These are phyloP conservation scores for Basidioascus undulatus DNA, from an alignment of 768 basidiomycete genomes.

Conservation along the genomic window DNA sequence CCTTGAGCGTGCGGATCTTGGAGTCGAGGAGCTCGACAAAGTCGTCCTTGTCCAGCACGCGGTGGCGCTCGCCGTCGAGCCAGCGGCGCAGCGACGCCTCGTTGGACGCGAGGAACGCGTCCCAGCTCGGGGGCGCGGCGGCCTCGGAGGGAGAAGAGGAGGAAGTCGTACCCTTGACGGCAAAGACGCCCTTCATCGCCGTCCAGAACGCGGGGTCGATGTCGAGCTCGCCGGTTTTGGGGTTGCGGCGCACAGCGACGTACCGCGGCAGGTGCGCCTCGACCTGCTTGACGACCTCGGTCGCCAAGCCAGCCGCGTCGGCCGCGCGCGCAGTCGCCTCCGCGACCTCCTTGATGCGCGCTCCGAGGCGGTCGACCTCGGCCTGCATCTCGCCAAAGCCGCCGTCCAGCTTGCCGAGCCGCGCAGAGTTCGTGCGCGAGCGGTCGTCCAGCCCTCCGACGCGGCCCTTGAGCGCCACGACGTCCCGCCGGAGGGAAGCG, in stretches of 20 bases:
- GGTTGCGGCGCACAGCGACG: conserved; percentile 17
- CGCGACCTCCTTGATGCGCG: neutral
- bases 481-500: neutral
- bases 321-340: too few relatives aligned
- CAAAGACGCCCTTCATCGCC: conserved; percentile 20
- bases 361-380: neutral
- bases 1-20: conserved; percentile 16
- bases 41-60: conserved; percentile 8
- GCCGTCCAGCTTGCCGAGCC: conserved; percentile 6
- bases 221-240: conserved; percentile 13
- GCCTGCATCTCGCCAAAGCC: conserved; percentile 4
- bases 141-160: neutral
- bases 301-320: neutral
- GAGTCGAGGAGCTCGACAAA: conserved; percentile 18
- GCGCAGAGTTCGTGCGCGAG: conserved; percentile 2
- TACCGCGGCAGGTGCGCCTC: conserved; percentile 16
- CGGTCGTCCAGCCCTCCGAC: conserved; percentile 1
- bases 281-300: neutral
- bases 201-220: conserved; percentile 23
- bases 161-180: conserved; percentile 7
- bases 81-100: conserved; percentile 16
- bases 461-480: neutral
- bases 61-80: conserved; percentile 16
- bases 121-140: conserved; percentile 15
- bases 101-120: conserved; percentile 15